Conservation (phyloP, 805 yeast genomes). For the Myxozyma monticola region DNA sequence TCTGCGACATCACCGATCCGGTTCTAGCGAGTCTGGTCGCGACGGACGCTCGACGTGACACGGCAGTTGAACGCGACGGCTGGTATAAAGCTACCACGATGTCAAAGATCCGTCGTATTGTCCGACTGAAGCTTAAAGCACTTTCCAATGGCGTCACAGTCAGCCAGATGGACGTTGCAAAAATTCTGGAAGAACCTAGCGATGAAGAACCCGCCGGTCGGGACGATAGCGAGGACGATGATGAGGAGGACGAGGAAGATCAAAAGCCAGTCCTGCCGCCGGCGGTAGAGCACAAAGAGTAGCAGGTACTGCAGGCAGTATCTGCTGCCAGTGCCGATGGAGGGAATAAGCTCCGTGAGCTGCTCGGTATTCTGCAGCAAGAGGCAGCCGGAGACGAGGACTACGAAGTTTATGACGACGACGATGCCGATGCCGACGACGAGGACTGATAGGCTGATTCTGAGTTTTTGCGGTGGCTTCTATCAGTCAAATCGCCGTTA, state of each 20-base stretch:
- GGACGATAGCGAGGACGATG: background rate
- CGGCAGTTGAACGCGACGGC: slow-evolving; percentile 66
- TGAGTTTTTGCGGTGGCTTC: too few relatives aligned
- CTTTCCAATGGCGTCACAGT: slow-evolving; percentile 35
- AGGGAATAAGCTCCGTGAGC: slow-evolving; percentile 14
- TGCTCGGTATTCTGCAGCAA: slow-evolving; percentile 24
- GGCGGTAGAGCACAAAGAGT: background rate
- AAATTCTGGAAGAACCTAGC: slow-evolving; percentile 23
- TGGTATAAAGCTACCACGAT: slow-evolving; percentile 72
- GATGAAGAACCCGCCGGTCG: slow-evolving; percentile 7
- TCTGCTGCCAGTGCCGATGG: slow-evolving; percentile 21
- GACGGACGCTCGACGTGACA: slow-evolving; percentile 42
- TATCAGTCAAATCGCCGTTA: too few relatives aligned
- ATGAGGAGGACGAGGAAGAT: background rate
- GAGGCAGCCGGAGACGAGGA: slow-evolving; percentile 23
- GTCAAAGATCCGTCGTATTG: slow-evolving; percentile 63
- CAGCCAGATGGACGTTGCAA: slow-evolving; percentile 23
- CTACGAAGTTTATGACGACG: slow-evolving; percentile 27
- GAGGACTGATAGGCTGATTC: too few relatives aligned
- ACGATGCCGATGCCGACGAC: slow-evolving; percentile 13
- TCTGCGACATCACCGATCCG: slow-evolving; percentile 74
- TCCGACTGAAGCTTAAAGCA: slow-evolving; percentile 69
- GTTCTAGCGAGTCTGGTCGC: slow-evolving; percentile 52
- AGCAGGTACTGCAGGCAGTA: slow-evolving; percentile 11
- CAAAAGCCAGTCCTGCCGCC: background rate